Conservation (phyloP, 2,329 filamentous ascomycete species). For the Cladophialophora chaetospira region DNA sequence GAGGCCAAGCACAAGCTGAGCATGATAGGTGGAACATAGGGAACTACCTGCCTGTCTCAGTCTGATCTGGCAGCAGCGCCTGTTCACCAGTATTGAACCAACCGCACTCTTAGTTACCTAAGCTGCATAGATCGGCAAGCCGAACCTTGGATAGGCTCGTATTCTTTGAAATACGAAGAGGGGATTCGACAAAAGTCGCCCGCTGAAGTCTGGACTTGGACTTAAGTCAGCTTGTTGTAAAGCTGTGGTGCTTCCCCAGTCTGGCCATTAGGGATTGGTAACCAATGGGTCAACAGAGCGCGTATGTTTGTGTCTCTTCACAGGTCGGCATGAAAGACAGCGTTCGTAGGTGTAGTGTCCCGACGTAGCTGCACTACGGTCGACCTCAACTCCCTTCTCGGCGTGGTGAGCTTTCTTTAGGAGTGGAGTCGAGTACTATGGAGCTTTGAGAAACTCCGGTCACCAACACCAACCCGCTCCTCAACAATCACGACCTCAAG, state of each 20-base stretch:
- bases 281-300: neutral
- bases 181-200: neutral
- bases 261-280: neutral
- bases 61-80: neutral
- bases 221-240: constrained; percentile 9
- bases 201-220: neutral
- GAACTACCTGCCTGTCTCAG: neutral
- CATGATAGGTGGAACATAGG: neutral
- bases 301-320: neutral
- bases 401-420: neutral
- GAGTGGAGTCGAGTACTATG: neutral
- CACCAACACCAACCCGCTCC: neutral
- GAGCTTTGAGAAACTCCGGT: neutral
- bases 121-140: neutral
- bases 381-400: no score
- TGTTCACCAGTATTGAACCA: no score
- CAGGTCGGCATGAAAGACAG: no score
- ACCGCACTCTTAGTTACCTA: no score
- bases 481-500: neutral
- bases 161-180: constrained; percentile 14
- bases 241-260: neutral
- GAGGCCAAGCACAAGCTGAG: neutral
- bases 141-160: neutral
- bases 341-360: no score
- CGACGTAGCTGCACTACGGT: no score